Conservation (phyloP, 208 protist species). For the Leishmania mexicana region DNA sequence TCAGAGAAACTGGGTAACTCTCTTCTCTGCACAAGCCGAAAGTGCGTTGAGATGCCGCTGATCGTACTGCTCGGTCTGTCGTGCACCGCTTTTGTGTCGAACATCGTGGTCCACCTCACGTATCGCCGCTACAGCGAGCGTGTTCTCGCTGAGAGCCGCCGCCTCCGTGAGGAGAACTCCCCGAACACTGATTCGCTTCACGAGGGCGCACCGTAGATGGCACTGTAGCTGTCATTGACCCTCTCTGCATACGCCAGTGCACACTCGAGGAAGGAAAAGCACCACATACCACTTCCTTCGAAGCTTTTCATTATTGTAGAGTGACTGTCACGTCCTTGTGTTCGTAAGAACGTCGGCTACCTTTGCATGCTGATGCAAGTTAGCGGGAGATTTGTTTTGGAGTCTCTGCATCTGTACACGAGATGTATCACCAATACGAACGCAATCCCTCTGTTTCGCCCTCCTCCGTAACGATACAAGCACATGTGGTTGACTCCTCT, state of each 20-base stretch:
- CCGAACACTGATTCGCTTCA: neutral
- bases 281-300: neutral
- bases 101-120: constrained; percentile 42
- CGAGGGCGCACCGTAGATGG: neutral
- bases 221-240: neutral
- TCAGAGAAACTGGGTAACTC: constrained; percentile 41
- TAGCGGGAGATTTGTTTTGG: neutral
- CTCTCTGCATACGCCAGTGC: neutral
- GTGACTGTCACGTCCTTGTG: neutral
- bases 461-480: neutral
- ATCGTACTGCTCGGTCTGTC: constrained; percentile 48
- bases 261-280: neutral
- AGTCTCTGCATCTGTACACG: neutral
- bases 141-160: constrained; percentile 46
- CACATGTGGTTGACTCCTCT: neutral
- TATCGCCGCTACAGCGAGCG: constrained; percentile 43
- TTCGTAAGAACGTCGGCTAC: constrained; percentile 2
- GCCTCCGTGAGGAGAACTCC: constrained; percentile 28
- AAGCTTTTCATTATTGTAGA: too few species aligned
- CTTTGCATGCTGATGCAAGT: neutral
- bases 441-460: neutral
- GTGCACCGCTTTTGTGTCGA: constrained; percentile 41
- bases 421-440: neutral
- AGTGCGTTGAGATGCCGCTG: constrained; percentile 53
- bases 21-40: constrained; percentile 34